Base-by-base conservation (phyloP, 2,329 filamentous ascomycete genomes). In the Alternaria sp. region DNA sequence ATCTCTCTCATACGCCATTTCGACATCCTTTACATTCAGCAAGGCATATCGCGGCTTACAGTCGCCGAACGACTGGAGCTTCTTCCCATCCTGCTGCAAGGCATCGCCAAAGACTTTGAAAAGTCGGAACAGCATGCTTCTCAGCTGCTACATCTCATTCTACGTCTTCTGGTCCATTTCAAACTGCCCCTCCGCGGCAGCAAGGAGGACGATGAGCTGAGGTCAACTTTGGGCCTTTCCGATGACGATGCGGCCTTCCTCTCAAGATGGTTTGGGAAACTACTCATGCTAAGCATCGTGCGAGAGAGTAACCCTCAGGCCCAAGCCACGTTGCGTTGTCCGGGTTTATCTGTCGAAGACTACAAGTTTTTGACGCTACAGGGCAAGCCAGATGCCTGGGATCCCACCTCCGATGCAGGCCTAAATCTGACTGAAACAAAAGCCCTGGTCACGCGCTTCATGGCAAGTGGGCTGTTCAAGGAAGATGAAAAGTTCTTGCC, bases 1-100 rank as follows among this genome's bases (percentile, higher is more conserved):
- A 90, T 90, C 12, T 84, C 90, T 1, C 85, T 97, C 40, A 88
- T 99, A 68, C 90, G 93, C 67, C 92, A 97, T 76, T 91, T 97
- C 71, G 94, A 98, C 80, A 83, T 98, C 44, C 86, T 91, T 17
- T 97, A 97, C 76, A 91, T 97, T 40, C 92, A 96, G 74, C 93
- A 97, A 76, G 96, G 95, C 43, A 84, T 92, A 47, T 86, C 86
- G 55, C 85, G 90, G 54, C 79, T 92, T 19, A 83, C 85, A 3
- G 78, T 85, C 11, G 78, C 81, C 15, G 91, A 95, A 45, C 88
- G 93, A 69, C 86, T 90, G 36, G 88, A 89, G 11, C 82, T 97
- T 5, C 80, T 97, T n/a, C 89, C 93, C 2, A 85, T 88, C 3
- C 80, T 93, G 10, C 81, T 94, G 15, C 84, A 86, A 67, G 91